Evolutionary conservation across 192 early-diverging fungal species (phyloP).

Genomic region (Spizellomyces sp.): DNA sequence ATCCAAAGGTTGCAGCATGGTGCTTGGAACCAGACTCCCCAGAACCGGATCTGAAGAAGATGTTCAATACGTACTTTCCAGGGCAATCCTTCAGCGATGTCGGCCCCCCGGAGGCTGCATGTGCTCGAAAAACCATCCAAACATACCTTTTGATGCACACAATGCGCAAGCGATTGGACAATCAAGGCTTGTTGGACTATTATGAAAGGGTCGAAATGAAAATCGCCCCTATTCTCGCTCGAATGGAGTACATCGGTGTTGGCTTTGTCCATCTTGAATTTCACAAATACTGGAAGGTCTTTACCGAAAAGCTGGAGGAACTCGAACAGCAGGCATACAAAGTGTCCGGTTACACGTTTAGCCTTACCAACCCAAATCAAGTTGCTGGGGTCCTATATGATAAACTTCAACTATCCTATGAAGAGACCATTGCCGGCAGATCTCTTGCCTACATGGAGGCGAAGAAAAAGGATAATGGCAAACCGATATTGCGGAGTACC

Average conservation of each 20-base stretch:
- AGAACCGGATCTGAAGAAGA: background rate
- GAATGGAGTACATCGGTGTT: slow-evolving; percentile 29
- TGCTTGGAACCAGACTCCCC: slow-evolving; percentile 16
- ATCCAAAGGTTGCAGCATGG: slow-evolving; percentile 34
- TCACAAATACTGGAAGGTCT: slow-evolving; percentile 1
- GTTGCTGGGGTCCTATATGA: slow-evolving; percentile 22
- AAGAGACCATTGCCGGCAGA: background rate
- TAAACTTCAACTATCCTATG: slow-evolving; percentile 9
- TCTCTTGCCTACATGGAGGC: background rate
- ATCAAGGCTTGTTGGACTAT: slow-evolving; percentile 17
- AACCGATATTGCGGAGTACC: slow-evolving; percentile 20
- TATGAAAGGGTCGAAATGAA: slow-evolving; percentile 30
- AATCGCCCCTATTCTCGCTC: slow-evolving; percentile 18
- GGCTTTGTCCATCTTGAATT: slow-evolving; percentile 23
- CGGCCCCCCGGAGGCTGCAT: background rate
- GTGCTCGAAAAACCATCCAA: slow-evolving; percentile 11
- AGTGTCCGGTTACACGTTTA: slow-evolving; percentile 6
- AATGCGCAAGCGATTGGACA: background rate
- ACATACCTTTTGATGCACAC: background rate
- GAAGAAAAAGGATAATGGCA: background rate
- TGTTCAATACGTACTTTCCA: slow-evolving; percentile 2
- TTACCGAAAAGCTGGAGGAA: background rate
- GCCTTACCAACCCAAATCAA: background rate
- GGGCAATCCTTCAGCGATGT: background rate
- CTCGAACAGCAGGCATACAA: slow-evolving; percentile 9